These are phyloP conservation scores for Tolypocladium tropicale DNA, from an alignment of 2,329 filamentous ascomycete genomes.

Conservation along the genomic window DNA sequence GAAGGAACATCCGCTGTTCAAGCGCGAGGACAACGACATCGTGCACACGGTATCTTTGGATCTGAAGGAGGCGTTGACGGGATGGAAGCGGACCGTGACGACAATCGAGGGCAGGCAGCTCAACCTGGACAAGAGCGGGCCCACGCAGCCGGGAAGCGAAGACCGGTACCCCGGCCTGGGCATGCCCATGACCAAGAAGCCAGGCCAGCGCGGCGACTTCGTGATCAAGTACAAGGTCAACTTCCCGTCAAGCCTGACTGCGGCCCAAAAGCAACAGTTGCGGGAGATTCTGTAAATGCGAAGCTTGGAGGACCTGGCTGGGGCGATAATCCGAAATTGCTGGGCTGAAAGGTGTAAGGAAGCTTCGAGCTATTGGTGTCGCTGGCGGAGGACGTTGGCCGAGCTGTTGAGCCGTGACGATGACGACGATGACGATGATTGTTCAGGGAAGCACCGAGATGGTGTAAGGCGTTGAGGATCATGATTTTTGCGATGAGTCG, in stretches of 20 bases:
- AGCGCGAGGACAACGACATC: constrained; percentile 81
- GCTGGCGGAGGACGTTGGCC: neutral
- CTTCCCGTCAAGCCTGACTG: constrained; percentile 71
- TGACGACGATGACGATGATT: neutral
- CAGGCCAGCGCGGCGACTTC: constrained; percentile 74
- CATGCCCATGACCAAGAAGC: constrained; percentile 92
- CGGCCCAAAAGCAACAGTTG: constrained; percentile 68
- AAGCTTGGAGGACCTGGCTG: neutral
- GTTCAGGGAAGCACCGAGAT: neutral
- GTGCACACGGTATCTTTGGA: constrained; percentile 68
- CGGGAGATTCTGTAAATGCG: constrained; percentile 59
- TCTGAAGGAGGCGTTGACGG: constrained; percentile 88
- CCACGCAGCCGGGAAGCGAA: constrained; percentile 73
- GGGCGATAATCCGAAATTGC: neutral
- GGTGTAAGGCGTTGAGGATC: constrained; percentile 9
- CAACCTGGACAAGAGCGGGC: constrained; percentile 67
- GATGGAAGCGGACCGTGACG: constrained; percentile 82
- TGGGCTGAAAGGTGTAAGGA: neutral
- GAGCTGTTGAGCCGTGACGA: neutral
- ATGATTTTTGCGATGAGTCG: neutral
- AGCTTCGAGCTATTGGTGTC: neutral
- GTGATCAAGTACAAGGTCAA: constrained; percentile 86
- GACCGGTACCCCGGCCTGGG: constrained; percentile 78
- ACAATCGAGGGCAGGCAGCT: constrained; percentile 91
- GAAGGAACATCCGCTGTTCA: constrained; percentile 81